phyloP scores from a whole-genome alignment of 495 filamentous ascomycete species.

The Viridothelium virens region DNA sequence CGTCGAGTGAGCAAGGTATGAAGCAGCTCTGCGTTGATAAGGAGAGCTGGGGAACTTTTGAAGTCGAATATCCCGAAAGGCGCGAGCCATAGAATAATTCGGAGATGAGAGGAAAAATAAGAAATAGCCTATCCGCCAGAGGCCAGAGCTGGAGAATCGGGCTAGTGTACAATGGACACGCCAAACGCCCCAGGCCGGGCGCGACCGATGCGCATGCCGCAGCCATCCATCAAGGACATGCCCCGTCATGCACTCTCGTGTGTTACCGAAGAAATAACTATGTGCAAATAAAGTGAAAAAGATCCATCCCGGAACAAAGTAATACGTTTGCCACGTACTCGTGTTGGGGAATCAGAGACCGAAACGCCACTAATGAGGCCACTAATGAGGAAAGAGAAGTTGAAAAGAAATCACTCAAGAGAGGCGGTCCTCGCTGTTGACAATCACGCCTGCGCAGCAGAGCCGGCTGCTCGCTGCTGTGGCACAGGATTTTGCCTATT shows the following conservation, averaged over 20 bases:
- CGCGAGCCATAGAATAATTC: background rate
- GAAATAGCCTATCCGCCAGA: slow-evolving; percentile 6
- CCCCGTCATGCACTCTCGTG: background rate
- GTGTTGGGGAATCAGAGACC: background rate
- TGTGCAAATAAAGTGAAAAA: background rate
- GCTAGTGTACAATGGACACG: background rate
- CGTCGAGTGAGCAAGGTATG: background rate
- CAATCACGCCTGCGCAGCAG: background rate
- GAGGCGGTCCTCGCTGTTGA: background rate
- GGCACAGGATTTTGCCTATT: slow-evolving; percentile 4
- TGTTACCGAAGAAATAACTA: background rate
- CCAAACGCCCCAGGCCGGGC: background rate
- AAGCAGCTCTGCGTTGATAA: background rate
- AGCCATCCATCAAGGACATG: background rate
- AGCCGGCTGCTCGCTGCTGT: slow-evolving; percentile 6
- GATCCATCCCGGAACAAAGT: slow-evolving; percentile 2
- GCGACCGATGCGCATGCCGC: background rate
- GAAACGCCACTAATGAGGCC: slow-evolving; percentile 6
- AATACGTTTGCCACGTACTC: background rate
- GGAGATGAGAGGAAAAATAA: background rate
- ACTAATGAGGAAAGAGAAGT: background rate
- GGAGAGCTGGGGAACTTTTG: background rate
- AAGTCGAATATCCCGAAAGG: background rate
- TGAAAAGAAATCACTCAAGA: background rate
- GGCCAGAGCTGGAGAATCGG: background rate